Evolutionary conservation across 305 asterid genomes (phyloP), one percentile per base, ranked within the genome.

Genomic region (Striga hermonthica): DNA sequence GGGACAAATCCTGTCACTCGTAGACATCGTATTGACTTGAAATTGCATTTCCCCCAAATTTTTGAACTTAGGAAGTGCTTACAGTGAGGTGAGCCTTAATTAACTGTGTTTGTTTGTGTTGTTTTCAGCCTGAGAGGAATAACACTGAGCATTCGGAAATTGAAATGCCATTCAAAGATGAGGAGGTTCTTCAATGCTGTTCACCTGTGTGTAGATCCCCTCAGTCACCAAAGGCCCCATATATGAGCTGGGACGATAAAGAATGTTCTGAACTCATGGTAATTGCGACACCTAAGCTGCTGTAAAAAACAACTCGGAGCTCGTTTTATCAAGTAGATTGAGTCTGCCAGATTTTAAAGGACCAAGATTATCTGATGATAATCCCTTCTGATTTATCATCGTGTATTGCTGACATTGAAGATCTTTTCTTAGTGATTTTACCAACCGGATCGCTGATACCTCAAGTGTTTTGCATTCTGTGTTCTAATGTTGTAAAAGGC

Each of bases 141-240:
- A 74, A 74, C 2, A 15, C 59, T 72, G 72, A 79, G 80, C 61
- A 55, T 64, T 59, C 76, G 71, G 80, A 76, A 52, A 74, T 82
- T 77, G 82, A 83, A 58, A 56, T 87, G 66, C 71, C 74, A 54
- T 53, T 59, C 38, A 74, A 70, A 41, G 83, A 75, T 71, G 43
- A 37, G 60, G 70, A 52, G 53, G 69, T 57, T 73, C 70, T 31
- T 69, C 39, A 13, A 53, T 31, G 39, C 72, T 41, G 12, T 54
- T 83, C 88, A 11, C 93, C 88, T 44, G 60, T 57, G 9, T 66
- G 75, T 53, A 70, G 62, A 63, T 81, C 87, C 68, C 91, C 96
- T n/a, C 64, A 67, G 66, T 84, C 95, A 4, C 84, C 87, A 9
- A 75, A 62, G 67, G 68, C 72, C 9, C 71, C 75, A 1, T 63